A percentile compares a stretch with the other conserved stretches of the same genome.
Evolutionary conservation across 2,329 filamentous ascomycete genomes (phyloP).

Genomic region (Thelonectria discophora): DNA sequence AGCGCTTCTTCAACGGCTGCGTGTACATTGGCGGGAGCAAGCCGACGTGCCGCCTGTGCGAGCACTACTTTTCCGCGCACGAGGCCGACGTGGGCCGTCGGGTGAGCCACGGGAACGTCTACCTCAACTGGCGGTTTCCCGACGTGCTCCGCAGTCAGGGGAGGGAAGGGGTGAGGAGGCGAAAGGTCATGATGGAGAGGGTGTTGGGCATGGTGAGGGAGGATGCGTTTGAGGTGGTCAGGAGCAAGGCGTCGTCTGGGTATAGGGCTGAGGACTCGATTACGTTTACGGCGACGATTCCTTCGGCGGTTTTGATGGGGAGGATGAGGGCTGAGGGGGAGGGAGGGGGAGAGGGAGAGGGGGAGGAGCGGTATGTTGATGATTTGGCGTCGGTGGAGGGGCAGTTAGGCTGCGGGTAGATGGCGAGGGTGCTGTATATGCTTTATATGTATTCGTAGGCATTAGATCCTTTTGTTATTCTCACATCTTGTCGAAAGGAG

Average conservation of each 20-base stretch:
- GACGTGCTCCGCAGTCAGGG: slow-evolving; percentile 35
- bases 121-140: slow-evolving; percentile 45
- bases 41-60: slow-evolving; percentile 47
- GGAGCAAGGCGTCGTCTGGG: slow-evolving; percentile 13
- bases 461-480: too few relatives aligned
- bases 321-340: too few relatives aligned
- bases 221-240: slow-evolving; percentile 25
- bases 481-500: too few relatives aligned
- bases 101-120: slow-evolving; percentile 45
- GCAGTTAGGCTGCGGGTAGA: neutral
- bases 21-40: slow-evolving; percentile 49
- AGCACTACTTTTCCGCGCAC: slow-evolving; percentile 40
- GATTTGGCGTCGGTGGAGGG: neutral
- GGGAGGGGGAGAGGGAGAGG: too few relatives aligned
- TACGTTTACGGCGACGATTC: slow-evolving; percentile 43
- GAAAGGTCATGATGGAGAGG: slow-evolving; percentile 16
- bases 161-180: neutral
- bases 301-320: slow-evolving; percentile 55
- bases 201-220: slow-evolving; percentile 20
- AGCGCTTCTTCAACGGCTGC: slow-evolving; percentile 42
- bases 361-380: neutral
- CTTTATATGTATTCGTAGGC: too few relatives aligned
- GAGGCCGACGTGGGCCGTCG: slow-evolving; percentile 38
- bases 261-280: slow-evolving; percentile 26
- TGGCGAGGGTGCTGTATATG: too few relatives aligned